Evolutionary conservation across 2,329 filamentous ascomycete species (phyloP).

Genomic region (Claviceps monticola): DNA sequence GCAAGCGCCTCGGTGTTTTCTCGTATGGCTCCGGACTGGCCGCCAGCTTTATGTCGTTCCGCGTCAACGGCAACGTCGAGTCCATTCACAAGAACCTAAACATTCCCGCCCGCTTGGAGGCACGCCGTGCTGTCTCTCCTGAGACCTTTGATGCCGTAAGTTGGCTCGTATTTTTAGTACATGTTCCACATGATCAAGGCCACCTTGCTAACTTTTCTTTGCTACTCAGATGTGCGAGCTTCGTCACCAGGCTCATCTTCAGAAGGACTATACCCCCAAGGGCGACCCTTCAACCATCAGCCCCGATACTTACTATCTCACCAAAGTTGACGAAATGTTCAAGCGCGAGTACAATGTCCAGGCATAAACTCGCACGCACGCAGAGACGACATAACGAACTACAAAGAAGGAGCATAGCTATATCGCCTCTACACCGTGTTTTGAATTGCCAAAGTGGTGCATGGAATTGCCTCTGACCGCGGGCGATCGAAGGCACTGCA

Average conservation of each 20-base stretch:
- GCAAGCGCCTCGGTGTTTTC: slow-evolving; percentile 64
- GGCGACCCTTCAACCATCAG: slow-evolving; percentile 54
- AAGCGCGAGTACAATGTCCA: slow-evolving; percentile 65
- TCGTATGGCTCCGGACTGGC: slow-evolving; percentile 68
- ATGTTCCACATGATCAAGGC: too few species aligned
- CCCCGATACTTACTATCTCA: slow-evolving; percentile 63
- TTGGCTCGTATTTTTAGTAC: neutral
- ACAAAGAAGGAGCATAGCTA: slow-evolving; percentile 1
- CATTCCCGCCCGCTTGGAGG: slow-evolving; percentile 53
- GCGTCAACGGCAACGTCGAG: slow-evolving; percentile 56
- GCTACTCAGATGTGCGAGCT: slow-evolving; percentile 57
- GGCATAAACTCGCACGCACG: slow-evolving; percentile 33
- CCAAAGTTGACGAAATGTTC: slow-evolving; percentile 75
- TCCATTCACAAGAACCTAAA: slow-evolving; percentile 53
- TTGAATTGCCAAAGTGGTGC: neutral
- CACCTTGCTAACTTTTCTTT: slow-evolving; percentile 7
- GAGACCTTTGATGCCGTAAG: slow-evolving; percentile 57
- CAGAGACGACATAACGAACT: neutral
- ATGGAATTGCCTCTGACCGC: slow-evolving; percentile 1
- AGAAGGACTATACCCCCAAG: slow-evolving; percentile 62
- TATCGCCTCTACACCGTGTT: slow-evolving; percentile 4
- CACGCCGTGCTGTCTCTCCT: slow-evolving; percentile 52
- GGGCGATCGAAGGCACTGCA: neutral
- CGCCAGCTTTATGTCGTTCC: slow-evolving; percentile 59
- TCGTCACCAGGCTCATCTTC: slow-evolving; percentile 69